A percentile compares a stretch with the other conserved stretches of the same genome.
These are phyloP conservation scores for Colletotrichum godetiae DNA, from an alignment of 2,329 filamentous ascomycete genomes.

Conservation along the genomic window DNA sequence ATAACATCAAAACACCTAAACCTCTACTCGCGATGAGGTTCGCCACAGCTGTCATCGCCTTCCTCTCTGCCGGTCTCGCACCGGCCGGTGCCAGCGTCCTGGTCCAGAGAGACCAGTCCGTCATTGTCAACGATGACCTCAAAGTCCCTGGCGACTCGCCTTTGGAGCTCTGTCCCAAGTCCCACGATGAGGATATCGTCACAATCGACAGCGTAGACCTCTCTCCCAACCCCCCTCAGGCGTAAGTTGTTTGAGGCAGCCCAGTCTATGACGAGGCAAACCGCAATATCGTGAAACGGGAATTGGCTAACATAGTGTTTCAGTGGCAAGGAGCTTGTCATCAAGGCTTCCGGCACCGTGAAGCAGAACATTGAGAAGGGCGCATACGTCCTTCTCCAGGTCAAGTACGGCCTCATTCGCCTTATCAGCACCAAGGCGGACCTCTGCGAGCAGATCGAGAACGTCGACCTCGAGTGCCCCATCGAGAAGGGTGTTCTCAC, in stretches of 20 bases:
- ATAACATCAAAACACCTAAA: not conserved
- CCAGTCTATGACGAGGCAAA: not conserved
- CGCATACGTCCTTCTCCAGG: slow-evolving; percentile 83
- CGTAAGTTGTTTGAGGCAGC: slow-evolving; percentile 68
- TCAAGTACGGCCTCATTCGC: slow-evolving; percentile 95
- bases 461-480: slow-evolving; percentile 91
- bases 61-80: slow-evolving; percentile 57
- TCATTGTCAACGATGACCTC: slow-evolving; percentile 62
- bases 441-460: slow-evolving; percentile 88
- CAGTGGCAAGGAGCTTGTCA: slow-evolving; percentile 82
- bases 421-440: slow-evolving; percentile 85
- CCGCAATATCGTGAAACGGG: slow-evolving; percentile 23
- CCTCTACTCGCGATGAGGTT: slow-evolving; percentile 51
- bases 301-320: slow-evolving; percentile 8
- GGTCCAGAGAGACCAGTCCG: slow-evolving; percentile 61
- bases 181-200: slow-evolving; percentile 77
- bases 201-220: slow-evolving; percentile 84
- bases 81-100: slow-evolving; percentile 58
- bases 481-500: slow-evolving; percentile 81
- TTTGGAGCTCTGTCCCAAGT: slow-evolving; percentile 77
- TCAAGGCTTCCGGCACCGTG: slow-evolving; percentile 83
- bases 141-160: slow-evolving; percentile 88
- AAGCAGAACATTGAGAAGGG: slow-evolving; percentile 78
- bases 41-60: slow-evolving; percentile 55
- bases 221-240: slow-evolving; percentile 83